These are phyloP conservation scores for Pichia manshurica DNA, from an alignment of 805 yeast species.

Conservation along the genomic window DNA sequence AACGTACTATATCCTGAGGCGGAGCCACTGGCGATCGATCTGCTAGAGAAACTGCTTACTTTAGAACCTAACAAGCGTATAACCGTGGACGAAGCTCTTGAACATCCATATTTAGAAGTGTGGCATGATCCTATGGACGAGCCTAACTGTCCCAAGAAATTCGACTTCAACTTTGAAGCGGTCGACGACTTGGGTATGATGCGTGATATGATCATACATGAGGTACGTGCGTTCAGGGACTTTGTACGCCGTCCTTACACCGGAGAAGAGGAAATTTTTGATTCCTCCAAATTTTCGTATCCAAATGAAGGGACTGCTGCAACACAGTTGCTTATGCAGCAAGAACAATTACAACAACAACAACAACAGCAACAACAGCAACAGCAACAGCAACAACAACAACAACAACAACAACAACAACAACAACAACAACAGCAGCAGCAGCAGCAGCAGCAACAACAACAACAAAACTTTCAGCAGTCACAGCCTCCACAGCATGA, in stretches of 20 bases:
- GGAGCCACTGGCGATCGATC: constrained; percentile 79
- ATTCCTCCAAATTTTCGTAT: constrained; percentile 15
- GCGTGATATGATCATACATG: constrained; percentile 73
- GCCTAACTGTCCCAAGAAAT: constrained; percentile 71
- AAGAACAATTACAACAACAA: constrained; percentile 13
- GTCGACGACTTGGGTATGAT: constrained; percentile 72
- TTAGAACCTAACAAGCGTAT: constrained; percentile 82
- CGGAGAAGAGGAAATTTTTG: constrained; percentile 16
- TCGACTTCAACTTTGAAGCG: constrained; percentile 83
- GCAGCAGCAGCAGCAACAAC: constrained; percentile 16
- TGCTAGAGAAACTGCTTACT: constrained; percentile 72
- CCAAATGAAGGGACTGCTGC: constrained; percentile 10
- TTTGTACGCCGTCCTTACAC: constrained; percentile 49
- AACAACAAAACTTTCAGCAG: constrained; percentile 2
- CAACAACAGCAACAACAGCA: constrained; percentile 7
- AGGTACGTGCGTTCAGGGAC: constrained; percentile 71
- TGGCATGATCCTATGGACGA: constrained; percentile 96
- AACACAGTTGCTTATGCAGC: not conserved
- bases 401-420: constrained; percentile 17
- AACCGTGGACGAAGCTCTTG: constrained; percentile 80
- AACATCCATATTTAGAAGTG: constrained; percentile 78
- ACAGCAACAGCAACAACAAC: constrained; percentile 3
- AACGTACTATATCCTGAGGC: constrained; percentile 71
- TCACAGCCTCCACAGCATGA: constrained; percentile 6
- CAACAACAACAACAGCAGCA: constrained; percentile 14